A percentile compares a stretch with the other conserved stretches of the same genome.
Conservation (phyloP, 1,284 basidiomycete species). For the Stygiomarasmius scandens region DNA sequence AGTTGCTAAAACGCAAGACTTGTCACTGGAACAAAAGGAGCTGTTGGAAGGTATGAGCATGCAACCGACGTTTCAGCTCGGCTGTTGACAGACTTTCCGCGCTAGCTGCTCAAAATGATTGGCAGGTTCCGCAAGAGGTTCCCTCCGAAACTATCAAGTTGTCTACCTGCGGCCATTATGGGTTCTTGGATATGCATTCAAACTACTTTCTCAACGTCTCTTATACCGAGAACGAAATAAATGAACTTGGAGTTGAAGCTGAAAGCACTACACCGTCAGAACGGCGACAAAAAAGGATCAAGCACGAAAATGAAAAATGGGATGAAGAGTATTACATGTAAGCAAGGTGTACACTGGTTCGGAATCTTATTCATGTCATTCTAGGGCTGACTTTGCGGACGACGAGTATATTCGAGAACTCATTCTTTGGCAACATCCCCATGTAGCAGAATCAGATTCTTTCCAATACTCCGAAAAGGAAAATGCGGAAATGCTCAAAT, state of each 20-base stretch:
- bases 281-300: conserved; percentile 50
- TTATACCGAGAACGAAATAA: conserved; percentile 78
- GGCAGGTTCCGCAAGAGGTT: conserved; percentile 70
- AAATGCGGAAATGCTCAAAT: conserved; percentile 63
- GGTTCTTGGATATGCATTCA: conserved; percentile 71
- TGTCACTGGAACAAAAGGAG: conserved; percentile 60
- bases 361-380: conserved; percentile 9
- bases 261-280: conserved; percentile 50
- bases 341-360: conserved; percentile 22
- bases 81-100: conserved; percentile 10
- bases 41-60: conserved; percentile 55
- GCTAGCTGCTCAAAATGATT: conserved; percentile 75
- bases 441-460: conserved; percentile 32
- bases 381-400: conserved; percentile 78
- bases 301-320: conserved; percentile 74
- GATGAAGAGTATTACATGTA: conserved; percentile 83
- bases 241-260: conserved; percentile 70
- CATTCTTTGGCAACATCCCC: conserved; percentile 62
- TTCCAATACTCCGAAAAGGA: conserved; percentile 72
- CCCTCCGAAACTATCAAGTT: conserved; percentile 46
- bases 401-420: conserved; percentile 73
- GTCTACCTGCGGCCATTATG: conserved; percentile 56
- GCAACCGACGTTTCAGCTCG: conserved; percentile 8
- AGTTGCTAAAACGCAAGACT: conserved; percentile 37
- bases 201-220: conserved; percentile 72